phyloP scores from a whole-genome alignment of 164 flowering plant species.

The Platanus orientalis region DNA sequence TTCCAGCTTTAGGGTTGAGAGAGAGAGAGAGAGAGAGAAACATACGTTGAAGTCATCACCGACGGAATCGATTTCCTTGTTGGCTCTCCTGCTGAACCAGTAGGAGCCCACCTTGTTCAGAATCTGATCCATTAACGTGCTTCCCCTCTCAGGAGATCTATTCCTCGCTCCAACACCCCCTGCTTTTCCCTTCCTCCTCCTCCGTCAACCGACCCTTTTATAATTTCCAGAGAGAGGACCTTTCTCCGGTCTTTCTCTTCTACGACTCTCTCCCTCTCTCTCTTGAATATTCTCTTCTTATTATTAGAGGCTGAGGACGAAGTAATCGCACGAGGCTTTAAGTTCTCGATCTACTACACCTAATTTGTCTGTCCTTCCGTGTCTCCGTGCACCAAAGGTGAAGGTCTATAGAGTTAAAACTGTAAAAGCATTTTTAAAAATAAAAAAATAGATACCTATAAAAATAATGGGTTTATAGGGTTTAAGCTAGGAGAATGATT shows the following conservation, averaged over 20 bases:
- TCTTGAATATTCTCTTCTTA: neutral
- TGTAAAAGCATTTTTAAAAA: too few species aligned
- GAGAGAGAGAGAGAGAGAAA: slow-evolving; percentile 6
- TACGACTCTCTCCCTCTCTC: neutral
- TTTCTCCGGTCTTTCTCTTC: neutral
- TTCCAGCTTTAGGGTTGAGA: too few species aligned
- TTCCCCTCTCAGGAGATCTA: neutral
- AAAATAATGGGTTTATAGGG: too few species aligned
- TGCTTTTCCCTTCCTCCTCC: neutral
- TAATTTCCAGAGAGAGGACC: neutral
- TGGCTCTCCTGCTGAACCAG: slow-evolving; percentile 65
- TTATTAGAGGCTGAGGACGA: too few species aligned
- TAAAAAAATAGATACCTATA: too few species aligned
- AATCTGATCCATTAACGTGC: slow-evolving; percentile 59
- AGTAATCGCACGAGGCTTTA: too few species aligned
- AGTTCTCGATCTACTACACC: too few species aligned
- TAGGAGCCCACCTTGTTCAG: slow-evolving; percentile 69
- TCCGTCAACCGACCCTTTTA: neutral
- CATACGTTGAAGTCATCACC: slow-evolving; percentile 66
- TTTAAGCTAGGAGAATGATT: too few species aligned
- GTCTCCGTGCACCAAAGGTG: too few species aligned
- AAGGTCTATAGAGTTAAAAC: too few species aligned
- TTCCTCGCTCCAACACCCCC: neutral
- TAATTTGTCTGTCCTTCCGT: too few species aligned
- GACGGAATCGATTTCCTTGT: slow-evolving; percentile 64